Evolutionary conservation across 176 grass and related monocot species (phyloP).

Genomic region (Areca catechu): DNA sequence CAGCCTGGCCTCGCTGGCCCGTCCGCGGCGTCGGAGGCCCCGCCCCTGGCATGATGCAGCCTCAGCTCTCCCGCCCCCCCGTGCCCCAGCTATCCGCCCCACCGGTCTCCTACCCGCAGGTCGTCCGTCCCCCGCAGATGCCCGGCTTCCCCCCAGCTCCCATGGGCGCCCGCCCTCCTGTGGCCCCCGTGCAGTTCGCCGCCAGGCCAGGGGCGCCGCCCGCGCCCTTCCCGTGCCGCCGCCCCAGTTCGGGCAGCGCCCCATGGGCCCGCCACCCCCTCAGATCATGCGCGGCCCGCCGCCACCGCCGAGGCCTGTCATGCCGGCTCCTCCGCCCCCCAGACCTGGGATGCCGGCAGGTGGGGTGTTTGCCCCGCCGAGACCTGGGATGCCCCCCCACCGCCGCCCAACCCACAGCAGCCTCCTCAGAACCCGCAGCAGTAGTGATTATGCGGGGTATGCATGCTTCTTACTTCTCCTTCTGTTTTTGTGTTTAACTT

Average conservation of each 20-base stretch:
- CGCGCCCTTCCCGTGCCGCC: constrained; percentile 43
- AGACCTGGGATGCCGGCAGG: constrained; percentile 69
- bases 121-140: constrained; percentile 30
- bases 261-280: constrained; percentile 37
- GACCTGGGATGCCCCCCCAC: constrained; percentile 80
- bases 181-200: constrained; percentile 39
- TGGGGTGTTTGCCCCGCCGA: constrained; percentile 49
- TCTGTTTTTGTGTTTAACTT: no score
- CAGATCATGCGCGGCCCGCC: constrained; percentile 36
- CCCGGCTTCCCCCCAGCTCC: constrained; percentile 18
- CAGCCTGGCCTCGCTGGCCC: constrained; percentile 70
- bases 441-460: constrained; percentile 36
- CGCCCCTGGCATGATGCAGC: constrained; percentile 92
- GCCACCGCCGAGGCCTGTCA: constrained; percentile 22
- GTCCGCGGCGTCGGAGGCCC: constrained; percentile 74
- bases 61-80: constrained; percentile 77
- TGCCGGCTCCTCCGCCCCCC: constrained; percentile 38
- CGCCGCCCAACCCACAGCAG: constrained; percentile 65
- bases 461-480: background rate
- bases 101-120: constrained; percentile 77
- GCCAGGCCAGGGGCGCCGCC: constrained; percentile 58
- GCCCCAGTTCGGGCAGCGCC: constrained; percentile 62
- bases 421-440: constrained; percentile 65
- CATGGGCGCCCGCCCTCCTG: constrained; percentile 32
- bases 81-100: constrained; percentile 65